A percentile compares a stretch with the other conserved stretches of the same genome.
These are phyloP conservation scores for Narthecium ossifragum DNA, from an alignment of 106 monocot genomes.

Conservation along the genomic window DNA sequence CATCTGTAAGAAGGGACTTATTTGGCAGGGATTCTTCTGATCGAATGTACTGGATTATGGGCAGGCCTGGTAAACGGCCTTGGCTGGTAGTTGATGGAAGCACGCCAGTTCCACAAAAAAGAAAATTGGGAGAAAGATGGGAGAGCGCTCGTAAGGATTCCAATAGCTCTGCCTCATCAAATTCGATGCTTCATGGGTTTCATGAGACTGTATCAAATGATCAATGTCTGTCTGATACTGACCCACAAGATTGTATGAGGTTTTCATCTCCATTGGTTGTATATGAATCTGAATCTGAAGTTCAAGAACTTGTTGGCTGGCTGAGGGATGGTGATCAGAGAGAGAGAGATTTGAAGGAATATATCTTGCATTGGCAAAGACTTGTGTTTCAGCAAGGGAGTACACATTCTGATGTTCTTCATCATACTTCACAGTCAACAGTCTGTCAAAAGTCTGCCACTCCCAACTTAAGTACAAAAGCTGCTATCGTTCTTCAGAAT, in stretches of 20 bases:
- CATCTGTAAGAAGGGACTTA: conserved; percentile 78
- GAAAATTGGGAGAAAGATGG: neutral
- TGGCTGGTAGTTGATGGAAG: conserved; percentile 77
- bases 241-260: conserved; percentile 2
- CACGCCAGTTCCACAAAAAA: conserved; percentile 13
- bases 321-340: conserved; percentile 57
- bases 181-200: neutral
- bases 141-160: neutral
- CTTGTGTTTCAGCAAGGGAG: conserved; percentile 26
- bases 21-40: conserved; percentile 80
- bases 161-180: conserved; percentile 3
- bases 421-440: conserved; percentile 15
- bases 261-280: conserved; percentile 33
- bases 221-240: conserved; percentile 10
- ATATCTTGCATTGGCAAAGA: conserved; percentile 68
- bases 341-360: conserved; percentile 81
- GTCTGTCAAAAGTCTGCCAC: conserved; percentile 11
- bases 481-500: conserved; percentile 50
- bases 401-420: conserved; percentile 17
- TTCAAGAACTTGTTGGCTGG: conserved; percentile 63
- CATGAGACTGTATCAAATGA: conserved; percentile 1
- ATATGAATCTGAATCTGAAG: conserved; percentile 72
- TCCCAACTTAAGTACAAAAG: conserved; percentile 43
- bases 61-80: conserved; percentile 69
- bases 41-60: conserved; percentile 76